Evolutionary conservation across 176 grass and related monocot species (phyloP).

Genomic region (Themeda triandra): DNA sequence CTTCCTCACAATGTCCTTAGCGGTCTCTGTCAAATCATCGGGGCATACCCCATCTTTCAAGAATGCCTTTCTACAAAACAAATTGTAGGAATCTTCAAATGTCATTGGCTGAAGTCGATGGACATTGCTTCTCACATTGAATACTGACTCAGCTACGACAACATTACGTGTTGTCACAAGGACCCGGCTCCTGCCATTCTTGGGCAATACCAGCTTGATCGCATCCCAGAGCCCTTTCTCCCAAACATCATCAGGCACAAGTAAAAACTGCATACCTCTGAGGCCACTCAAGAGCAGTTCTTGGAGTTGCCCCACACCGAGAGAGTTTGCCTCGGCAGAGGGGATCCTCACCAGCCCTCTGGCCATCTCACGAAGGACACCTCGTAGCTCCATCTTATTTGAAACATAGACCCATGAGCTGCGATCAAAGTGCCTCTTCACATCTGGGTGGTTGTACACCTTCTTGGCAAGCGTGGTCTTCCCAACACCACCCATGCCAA

Average conservation of each 20-base stretch:
- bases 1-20: slow-evolving; percentile 40
- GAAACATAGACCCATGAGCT: slow-evolving; percentile 37
- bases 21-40: slow-evolving; percentile 2
- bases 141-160: neutral
- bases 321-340: slow-evolving; percentile 6
- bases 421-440: slow-evolving; percentile 32
- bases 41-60: slow-evolving; percentile 13
- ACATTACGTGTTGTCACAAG: slow-evolving; percentile 31
- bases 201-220: slow-evolving; percentile 31
- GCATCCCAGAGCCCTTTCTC: slow-evolving; percentile 18
- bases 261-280: slow-evolving; percentile 24
- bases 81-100: slow-evolving; percentile 29
- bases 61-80: slow-evolving; percentile 47
- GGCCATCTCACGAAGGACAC: slow-evolving; percentile 25
- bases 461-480: slow-evolving; percentile 53
- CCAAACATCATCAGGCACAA: slow-evolving; percentile 51
- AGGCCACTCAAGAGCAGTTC: slow-evolving; percentile 34
- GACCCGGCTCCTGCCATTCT: slow-evolving; percentile 13
- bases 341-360: slow-evolving; percentile 37
- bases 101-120: slow-evolving; percentile 29
- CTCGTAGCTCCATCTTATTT: neutral
- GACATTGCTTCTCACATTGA: neutral
- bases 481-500: slow-evolving; percentile 44
- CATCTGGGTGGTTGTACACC: slow-evolving; percentile 29
- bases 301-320: slow-evolving; percentile 24